These are phyloP conservation scores for Annulohypoxylon maeteangense DNA, from an alignment of 495 filamentous ascomycete genomes.

Conservation along the genomic window DNA sequence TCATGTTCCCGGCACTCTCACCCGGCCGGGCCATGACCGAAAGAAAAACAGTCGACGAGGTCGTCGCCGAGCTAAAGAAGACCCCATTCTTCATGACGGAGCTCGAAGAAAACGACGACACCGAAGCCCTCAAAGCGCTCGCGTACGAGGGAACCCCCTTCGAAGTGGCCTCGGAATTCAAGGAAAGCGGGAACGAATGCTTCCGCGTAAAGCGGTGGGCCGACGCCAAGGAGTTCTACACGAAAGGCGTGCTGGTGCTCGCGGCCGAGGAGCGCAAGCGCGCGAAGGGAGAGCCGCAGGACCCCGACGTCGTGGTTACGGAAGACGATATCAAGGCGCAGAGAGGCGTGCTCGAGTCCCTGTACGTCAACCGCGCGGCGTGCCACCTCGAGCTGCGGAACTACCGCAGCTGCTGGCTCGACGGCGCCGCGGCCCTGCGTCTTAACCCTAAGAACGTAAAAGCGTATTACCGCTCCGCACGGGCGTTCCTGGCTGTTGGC, in stretches of 20 bases:
- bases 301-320: conserved; percentile 46
- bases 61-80: conserved; percentile 78
- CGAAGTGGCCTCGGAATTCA: conserved; percentile 82
- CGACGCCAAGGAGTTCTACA: conserved; percentile 92
- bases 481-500: conserved; percentile 78
- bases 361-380: conserved; percentile 85
- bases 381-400: conserved; percentile 80
- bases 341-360: conserved; percentile 72
- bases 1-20: conserved; percentile 60
- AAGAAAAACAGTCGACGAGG: conserved; percentile 74
- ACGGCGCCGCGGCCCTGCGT: conserved; percentile 81
- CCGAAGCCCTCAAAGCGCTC: conserved; percentile 88
- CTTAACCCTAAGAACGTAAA: conserved; percentile 84
- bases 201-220: conserved; percentile 77
- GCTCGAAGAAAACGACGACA: conserved; percentile 81
- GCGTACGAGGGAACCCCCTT: conserved; percentile 90
- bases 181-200: conserved; percentile 89
- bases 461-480: conserved; percentile 84
- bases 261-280: conserved; percentile 63
- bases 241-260: conserved; percentile 78
- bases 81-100: conserved; percentile 95
- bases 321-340: conserved; percentile 66
- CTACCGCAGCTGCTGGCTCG: conserved; percentile 81
- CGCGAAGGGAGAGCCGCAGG: conserved; percentile 21
- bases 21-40: conserved; percentile 68